phyloP scores from a whole-genome alignment of 2,329 filamentous ascomycete genomes.

The Fusarium tjaetaba region DNA sequence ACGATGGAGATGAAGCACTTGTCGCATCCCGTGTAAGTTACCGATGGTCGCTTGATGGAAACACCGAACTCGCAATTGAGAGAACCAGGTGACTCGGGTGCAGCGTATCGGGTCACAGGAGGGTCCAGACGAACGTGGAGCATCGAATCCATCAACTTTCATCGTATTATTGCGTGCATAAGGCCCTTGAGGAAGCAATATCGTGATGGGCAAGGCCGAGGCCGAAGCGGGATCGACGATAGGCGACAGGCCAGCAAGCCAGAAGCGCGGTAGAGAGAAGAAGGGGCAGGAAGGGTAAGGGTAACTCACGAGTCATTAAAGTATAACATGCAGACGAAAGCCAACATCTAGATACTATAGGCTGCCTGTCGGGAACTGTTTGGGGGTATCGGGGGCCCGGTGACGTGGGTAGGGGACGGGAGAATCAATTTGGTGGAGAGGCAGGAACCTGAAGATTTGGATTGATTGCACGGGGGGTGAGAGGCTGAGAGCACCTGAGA shows the following conservation, averaged over 20 bases:
- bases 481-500: slow-evolving; percentile 28
- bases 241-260: slow-evolving; percentile 50
- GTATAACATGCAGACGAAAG: slow-evolving; percentile 53
- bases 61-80: slow-evolving; percentile 56
- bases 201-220: slow-evolving; percentile 48
- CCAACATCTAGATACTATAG: slow-evolving; percentile 39
- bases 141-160: slow-evolving; percentile 50
- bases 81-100: slow-evolving; percentile 38
- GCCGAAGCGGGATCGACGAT: slow-evolving; percentile 51
- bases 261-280: slow-evolving; percentile 44
- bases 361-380: slow-evolving; percentile 38
- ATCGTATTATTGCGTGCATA: slow-evolving; percentile 38
- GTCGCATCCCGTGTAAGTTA: slow-evolving; percentile 56
- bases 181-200: slow-evolving; percentile 44
- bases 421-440: slow-evolving; percentile 49
- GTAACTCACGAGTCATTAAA: slow-evolving; percentile 64
- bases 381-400: slow-evolving; percentile 44
- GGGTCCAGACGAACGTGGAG: slow-evolving; percentile 48
- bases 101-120: slow-evolving; percentile 34
- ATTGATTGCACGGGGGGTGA: slow-evolving; percentile 43
- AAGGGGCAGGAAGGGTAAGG: slow-evolving; percentile 40
- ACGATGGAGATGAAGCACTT: slow-evolving; percentile 50
- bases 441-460: slow-evolving; percentile 52
- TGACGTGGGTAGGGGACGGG: slow-evolving; percentile 48
- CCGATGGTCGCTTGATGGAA: slow-evolving; percentile 60